Conservation (phyloP, 305 asterid species). For the Salvia sclarea region DNA sequence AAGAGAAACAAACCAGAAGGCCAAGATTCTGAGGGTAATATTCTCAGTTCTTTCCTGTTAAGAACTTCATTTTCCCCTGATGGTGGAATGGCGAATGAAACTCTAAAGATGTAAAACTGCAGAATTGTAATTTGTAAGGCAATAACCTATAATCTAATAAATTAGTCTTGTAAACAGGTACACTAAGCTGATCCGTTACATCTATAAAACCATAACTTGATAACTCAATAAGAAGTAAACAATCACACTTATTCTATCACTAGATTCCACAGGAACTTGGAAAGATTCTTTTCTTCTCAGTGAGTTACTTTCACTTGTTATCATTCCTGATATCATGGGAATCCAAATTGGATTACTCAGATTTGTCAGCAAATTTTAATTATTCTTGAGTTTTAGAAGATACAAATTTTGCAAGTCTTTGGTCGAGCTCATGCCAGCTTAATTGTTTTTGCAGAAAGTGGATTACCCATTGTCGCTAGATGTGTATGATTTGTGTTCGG, state of each 20-base stretch:
- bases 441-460: constrained; percentile 68
- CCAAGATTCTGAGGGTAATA: constrained; percentile 92
- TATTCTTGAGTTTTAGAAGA: neutral
- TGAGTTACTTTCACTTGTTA: neutral
- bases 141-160: constrained; percentile 4
- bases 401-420: neutral
- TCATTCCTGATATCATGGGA: neutral
- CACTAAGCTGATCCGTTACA: constrained; percentile 5
- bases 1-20: constrained; percentile 98
- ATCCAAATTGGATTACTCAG: neutral
- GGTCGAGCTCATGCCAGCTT: constrained; percentile 19
- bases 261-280: neutral
- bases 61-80: constrained; percentile 21
- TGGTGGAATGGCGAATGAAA: constrained; percentile 25
- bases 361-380: constrained; percentile 1
- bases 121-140: neutral
- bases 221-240: neutral
- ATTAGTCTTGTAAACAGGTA: constrained; percentile 5
- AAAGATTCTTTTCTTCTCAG: neutral
- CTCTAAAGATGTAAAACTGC: constrained; percentile 23
- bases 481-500: constrained; percentile 92
- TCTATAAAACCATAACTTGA: neutral
- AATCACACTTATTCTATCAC: neutral
- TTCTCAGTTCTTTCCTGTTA: constrained; percentile 26
- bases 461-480: constrained; percentile 92